phyloP scores from a whole-genome alignment of 495 filamentous ascomycete genomes.

The Aspergillus biplanus region DNA sequence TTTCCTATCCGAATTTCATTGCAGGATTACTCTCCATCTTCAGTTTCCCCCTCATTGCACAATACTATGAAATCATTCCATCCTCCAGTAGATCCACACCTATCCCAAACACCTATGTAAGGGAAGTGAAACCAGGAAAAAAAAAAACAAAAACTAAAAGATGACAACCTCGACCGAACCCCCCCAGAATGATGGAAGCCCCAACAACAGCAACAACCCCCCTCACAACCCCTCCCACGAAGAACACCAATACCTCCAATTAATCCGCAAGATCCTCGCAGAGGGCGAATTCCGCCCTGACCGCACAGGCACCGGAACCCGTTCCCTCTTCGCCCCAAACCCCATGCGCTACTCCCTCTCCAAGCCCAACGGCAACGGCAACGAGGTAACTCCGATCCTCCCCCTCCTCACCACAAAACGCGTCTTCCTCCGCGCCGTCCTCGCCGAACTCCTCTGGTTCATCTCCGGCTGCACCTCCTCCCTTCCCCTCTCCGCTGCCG shows the following conservation, averaged over 20 bases:
- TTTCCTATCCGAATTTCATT: background rate
- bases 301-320: constrained; percentile 90
- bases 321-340: constrained; percentile 82
- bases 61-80: background rate
- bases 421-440: constrained; percentile 87
- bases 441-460: constrained; percentile 97
- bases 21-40: background rate
- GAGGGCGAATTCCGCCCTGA: constrained; percentile 82
- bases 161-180: constrained; percentile 27
- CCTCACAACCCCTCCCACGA: constrained; percentile 53
- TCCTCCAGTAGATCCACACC: background rate
- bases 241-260: constrained; percentile 76
- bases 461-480: constrained; percentile 82
- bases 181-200: constrained; percentile 24
- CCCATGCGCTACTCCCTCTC: constrained; percentile 86
- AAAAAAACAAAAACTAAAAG: constrained; percentile 2
- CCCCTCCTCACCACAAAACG: constrained; percentile 96
- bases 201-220: constrained; percentile 21
- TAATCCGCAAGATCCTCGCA: constrained; percentile 75
- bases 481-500: constrained; percentile 67
- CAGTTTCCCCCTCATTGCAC: background rate
- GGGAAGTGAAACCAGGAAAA: background rate
- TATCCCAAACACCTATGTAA: background rate
- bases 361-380: constrained; percentile 45
- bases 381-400: constrained; percentile 60